A percentile compares a stretch with the other conserved stretches of the same genome.
phyloP scores from a whole-genome alignment of 306 rosid genomes.

The Mimosa bimucronata region DNA sequence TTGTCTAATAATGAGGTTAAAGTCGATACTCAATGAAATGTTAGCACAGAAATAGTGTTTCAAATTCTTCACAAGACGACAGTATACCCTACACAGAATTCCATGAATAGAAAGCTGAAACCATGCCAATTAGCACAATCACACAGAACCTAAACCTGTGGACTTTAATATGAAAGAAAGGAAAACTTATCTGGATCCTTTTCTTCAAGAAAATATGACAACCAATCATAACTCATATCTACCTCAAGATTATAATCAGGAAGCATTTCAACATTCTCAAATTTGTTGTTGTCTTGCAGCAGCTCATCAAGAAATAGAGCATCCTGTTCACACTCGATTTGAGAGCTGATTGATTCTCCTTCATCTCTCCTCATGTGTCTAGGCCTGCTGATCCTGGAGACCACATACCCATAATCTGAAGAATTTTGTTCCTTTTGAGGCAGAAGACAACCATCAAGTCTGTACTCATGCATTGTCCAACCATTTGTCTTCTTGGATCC shows the following conservation, averaged over 20 bases:
- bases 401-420: neutral
- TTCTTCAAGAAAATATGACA: neutral
- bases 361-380: neutral
- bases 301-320: neutral
- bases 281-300: neutral
- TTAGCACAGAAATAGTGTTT: neutral
- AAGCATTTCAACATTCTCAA: neutral
- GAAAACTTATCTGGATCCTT: neutral
- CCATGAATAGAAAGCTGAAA: neutral
- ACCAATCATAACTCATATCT: neutral
- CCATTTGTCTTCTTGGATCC: neutral
- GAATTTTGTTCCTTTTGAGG: neutral
- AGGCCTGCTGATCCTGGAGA: neutral
- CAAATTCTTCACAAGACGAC: neutral
- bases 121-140: too few relatives aligned
- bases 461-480: slow-evolving; percentile 3
- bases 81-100: neutral
- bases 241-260: neutral
- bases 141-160: neutral
- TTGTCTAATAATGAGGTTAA: slow-evolving; percentile 53
- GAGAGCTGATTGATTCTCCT: neutral
- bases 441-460: slow-evolving; percentile 2
- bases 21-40: neutral
- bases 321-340: neutral
- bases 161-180: neutral